A percentile compares a stretch with the other conserved stretches of the same genome.
These are phyloP conservation scores for Cercis canadensis DNA, from an alignment of 306 rosid species.

Conservation along the genomic window DNA sequence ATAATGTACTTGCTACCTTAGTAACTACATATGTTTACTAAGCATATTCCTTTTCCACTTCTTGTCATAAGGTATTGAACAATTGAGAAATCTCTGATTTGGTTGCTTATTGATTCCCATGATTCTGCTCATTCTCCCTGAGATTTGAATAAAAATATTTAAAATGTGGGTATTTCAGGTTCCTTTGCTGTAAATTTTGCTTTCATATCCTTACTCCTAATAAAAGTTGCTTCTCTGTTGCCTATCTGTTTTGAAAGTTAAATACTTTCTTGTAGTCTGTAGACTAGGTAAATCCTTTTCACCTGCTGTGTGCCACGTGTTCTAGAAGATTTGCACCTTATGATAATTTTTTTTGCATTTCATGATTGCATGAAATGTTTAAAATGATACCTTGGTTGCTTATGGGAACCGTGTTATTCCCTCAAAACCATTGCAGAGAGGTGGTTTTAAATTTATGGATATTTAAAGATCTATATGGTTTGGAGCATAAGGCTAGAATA, in stretches of 20 bases:
- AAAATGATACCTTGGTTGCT: no score
- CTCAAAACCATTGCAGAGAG: no score
- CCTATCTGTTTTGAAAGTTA: not conserved
- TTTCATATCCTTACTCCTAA: not conserved
- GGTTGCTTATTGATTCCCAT: not conserved
- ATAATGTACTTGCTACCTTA: no score
- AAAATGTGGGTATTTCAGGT: not conserved
- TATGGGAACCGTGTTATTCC: no score
- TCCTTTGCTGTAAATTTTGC: not conserved
- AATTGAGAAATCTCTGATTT: not conserved
- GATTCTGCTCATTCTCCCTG: not conserved
- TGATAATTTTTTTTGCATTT: not conserved
- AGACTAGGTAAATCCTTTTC: not conserved
- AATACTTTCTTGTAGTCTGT: not conserved
- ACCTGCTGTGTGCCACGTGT: not conserved
- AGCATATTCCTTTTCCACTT: not conserved
- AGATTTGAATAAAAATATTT: not conserved
- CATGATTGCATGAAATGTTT: not conserved
- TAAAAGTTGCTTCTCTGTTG: not conserved
- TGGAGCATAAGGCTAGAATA: no score
- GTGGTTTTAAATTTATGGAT: not conserved
- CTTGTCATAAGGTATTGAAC: not conserved
- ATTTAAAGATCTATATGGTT: no score
- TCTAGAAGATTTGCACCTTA: not conserved
- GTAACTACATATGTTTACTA: no score